A percentile compares a stretch with the other conserved stretches of the same genome.
These are phyloP conservation scores for Kwoniella europaea DNA, from an alignment of 768 basidiomycete species.

Conservation along the genomic window DNA sequence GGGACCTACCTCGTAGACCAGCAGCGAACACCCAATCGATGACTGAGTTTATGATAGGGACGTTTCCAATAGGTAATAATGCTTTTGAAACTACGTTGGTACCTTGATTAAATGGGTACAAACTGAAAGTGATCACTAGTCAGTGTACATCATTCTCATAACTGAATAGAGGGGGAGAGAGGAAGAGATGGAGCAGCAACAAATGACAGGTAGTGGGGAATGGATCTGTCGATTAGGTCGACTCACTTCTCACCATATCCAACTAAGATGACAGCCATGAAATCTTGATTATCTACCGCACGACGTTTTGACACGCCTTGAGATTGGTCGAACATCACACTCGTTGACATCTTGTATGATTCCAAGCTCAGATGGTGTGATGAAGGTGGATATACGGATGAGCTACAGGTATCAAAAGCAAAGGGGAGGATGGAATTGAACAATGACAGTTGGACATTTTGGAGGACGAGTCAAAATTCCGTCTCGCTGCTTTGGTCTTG, in stretches of 20 bases:
- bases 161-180: no score
- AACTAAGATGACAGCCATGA: constrained; percentile 83
- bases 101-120: constrained; percentile 65
- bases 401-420: neutral
- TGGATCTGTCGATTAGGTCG: no score
- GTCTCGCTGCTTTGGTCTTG: neutral
- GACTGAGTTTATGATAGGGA: constrained; percentile 80
- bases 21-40: constrained; percentile 86
- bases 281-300: constrained; percentile 63
- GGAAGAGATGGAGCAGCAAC: neutral
- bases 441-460: no score
- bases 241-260: constrained; percentile 90
- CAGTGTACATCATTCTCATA: constrained; percentile 6
- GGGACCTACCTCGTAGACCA: constrained; percentile 72
- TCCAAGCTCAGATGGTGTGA: neutral
- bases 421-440: neutral
- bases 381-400: neutral
- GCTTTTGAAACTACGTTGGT: constrained; percentile 72
- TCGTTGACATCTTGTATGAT: constrained; percentile 15
- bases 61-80: constrained; percentile 83
- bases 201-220: neutral
- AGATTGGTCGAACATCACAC: constrained; percentile 27
- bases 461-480: neutral
- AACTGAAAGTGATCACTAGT: constrained; percentile 24
- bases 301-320: constrained; percentile 25